Evolutionary conservation across 176 grass and related monocot species (phyloP), one percentile per base, ranked within the genome.

Genomic region (Paspalum vaginatum): DNA sequence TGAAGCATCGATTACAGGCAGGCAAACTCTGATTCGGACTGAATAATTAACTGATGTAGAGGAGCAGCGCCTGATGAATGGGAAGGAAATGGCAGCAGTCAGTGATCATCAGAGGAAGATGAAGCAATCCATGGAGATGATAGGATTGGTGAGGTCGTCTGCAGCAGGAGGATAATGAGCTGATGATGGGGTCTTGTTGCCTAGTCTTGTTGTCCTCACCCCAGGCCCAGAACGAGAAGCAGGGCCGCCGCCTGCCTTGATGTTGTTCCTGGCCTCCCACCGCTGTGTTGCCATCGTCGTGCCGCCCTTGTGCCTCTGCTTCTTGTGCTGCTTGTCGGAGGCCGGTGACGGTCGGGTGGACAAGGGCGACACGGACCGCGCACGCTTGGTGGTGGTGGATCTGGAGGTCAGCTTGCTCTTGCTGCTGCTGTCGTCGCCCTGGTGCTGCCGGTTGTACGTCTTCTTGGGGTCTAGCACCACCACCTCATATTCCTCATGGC

Each of bases 101-200:
- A 57, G n/a, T 2, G 22, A 11, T 32, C 32, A 26, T 59, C 5
- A 88, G 76, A 84, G 27, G 62, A 88, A 84, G 70, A 88, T 80
- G 62, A 84, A 88, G 81, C 81, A 79, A 51, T 88, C 86, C 81
- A 88, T 88, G 37, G 81, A 74, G 43, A 88, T 79, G 68, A 84
- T 61, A 2, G 86, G 86, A 42, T 88, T 88, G 32, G 58, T 88
- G 68, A 88, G 72, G 6, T 88, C 68, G 13, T 68, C 63, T 11
- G 15, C 6, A 43, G 57, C 2, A 5, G 55, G 2, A 11, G n/a
- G 3, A 24, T n/a, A 10, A 40, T 9, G 1, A 6, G 63, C 22
- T 60, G 57, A 60, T 3, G 22, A 13, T 60, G 24, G 24, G 53
- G 1, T 21, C 0, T n/a, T n/a, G 42, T 5, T 8, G 7, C 24